Conservation (phyloP, 176 grass and related monocot species). For the Musa acuminata region DNA sequence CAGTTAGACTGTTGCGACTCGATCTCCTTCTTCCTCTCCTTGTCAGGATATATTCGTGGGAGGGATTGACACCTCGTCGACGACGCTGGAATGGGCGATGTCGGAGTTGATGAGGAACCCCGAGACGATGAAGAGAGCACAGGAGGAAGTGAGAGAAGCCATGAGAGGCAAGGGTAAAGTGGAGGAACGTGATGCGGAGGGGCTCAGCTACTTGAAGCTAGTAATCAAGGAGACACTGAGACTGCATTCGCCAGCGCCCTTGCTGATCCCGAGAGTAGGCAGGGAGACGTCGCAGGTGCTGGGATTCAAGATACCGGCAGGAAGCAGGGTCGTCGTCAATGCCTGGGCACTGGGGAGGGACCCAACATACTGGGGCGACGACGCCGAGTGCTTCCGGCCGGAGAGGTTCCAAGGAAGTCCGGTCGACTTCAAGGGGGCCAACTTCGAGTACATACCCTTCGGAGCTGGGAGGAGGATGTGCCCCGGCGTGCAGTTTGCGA, state of each 20-base stretch:
- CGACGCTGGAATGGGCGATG: slow-evolving; percentile 10
- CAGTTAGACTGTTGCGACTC: not conserved
- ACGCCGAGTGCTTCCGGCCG: not conserved
- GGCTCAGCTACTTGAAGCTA: not conserved
- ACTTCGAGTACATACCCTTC: slow-evolving; percentile 5
- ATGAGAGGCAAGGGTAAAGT: not conserved
- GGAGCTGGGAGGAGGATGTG: not conserved
- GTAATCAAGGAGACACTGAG: slow-evolving; percentile 8
- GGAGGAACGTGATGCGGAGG: not conserved
- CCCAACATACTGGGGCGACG: not conserved
- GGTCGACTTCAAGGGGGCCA: not conserved
- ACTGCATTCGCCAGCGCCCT: not conserved
- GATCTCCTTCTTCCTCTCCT: too few relatives aligned
- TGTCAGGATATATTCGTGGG: not conserved
- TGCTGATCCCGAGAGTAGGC: not conserved
- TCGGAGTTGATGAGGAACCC: slow-evolving; percentile 8
- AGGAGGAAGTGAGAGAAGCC: not conserved
- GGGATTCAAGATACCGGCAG: not conserved
- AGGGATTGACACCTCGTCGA: not conserved
- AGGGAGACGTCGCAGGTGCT: not conserved
- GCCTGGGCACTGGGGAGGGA: slow-evolving; percentile 3
- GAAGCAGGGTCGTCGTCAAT: not conserved
- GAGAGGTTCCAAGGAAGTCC: not conserved
- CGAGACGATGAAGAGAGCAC: not conserved
- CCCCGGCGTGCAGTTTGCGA: not conserved